Evolutionary conservation across 495 filamentous ascomycete species (phyloP).

Genomic region (Zalerion maritima): DNA sequence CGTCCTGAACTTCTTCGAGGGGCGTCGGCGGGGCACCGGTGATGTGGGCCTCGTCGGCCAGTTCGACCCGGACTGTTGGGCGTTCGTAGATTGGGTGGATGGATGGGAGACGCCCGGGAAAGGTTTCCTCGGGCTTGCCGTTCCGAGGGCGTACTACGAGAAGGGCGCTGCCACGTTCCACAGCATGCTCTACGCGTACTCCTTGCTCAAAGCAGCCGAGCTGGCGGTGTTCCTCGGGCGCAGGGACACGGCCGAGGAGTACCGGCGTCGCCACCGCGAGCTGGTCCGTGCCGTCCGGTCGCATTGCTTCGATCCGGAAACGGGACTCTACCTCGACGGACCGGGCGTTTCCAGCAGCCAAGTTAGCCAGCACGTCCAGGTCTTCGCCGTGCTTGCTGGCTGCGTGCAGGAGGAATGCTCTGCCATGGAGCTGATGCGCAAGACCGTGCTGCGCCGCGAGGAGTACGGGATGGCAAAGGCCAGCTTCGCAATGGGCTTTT

Average conservation of each 20-base stretch:
- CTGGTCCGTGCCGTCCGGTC: constrained; percentile 12
- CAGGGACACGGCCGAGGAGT: constrained; percentile 19
- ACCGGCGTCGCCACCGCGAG: constrained; percentile 13
- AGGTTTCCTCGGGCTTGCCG: too few relatives aligned
- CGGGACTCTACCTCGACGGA: constrained; percentile 10
- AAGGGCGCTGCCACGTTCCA: constrained; percentile 26
- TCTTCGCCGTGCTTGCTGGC: constrained; percentile 22
- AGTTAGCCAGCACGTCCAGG: constrained; percentile 20
- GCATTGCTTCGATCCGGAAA: constrained; percentile 23
- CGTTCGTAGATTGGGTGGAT: constrained; percentile 28
- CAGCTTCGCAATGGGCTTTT: constrained; percentile 29
- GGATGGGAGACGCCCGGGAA: constrained; percentile 22
- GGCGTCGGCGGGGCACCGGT: constrained; percentile 14
- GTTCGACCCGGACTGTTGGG: too few relatives aligned
- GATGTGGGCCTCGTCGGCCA: constrained; percentile 18
- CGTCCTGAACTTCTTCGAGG: constrained; percentile 23
- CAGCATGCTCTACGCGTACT: constrained; percentile 24
- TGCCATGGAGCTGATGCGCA: too few relatives aligned
- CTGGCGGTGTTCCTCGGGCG: constrained; percentile 17
- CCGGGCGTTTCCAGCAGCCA: too few relatives aligned
- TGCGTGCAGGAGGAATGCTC: constrained; percentile 7
- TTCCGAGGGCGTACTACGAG: constrained; percentile 14
- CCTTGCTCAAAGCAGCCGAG: constrained; percentile 14
- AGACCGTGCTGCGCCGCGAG: too few relatives aligned
- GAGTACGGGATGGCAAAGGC: too few relatives aligned